Evolutionary conservation across 768 basidiomycete species (phyloP).

Genomic region (Rhizopogon sp.): DNA sequence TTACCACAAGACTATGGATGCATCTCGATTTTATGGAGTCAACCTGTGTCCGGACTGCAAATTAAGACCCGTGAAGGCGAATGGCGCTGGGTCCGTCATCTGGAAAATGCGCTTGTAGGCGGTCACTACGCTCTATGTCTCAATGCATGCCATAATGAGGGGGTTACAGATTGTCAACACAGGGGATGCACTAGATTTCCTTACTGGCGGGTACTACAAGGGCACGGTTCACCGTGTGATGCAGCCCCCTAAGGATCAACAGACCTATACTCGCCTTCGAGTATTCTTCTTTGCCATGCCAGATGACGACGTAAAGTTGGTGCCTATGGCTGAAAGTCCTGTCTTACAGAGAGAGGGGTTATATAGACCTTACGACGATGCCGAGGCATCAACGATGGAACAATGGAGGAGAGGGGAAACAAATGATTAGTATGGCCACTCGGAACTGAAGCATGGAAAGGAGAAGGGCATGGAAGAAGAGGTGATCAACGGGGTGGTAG

Average conservation of each 20-base stretch:
- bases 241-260: slow-evolving; percentile 53
- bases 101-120: slow-evolving; percentile 51
- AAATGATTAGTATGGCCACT: slow-evolving; percentile 41
- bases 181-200: slow-evolving; percentile 55
- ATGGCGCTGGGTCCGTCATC: slow-evolving; percentile 59
- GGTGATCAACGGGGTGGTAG: slow-evolving; percentile 45
- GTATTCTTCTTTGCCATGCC: slow-evolving; percentile 53
- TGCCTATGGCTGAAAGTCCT: slow-evolving; percentile 41
- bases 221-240: slow-evolving; percentile 59
- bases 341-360: slow-evolving; percentile 44
- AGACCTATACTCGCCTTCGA: slow-evolving; percentile 43
- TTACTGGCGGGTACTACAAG: slow-evolving; percentile 56
- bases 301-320: slow-evolving; percentile 44
- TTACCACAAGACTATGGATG: slow-evolving; percentile 41
- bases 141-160: background rate
- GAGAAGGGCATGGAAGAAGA: slow-evolving; percentile 51
- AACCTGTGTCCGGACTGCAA: slow-evolving; percentile 55
- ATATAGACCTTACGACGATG: slow-evolving; percentile 29
- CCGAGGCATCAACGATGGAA: slow-evolving; percentile 45
- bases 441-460: slow-evolving; percentile 32
- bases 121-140: too few species aligned
- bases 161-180: slow-evolving; percentile 49
- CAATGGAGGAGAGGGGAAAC: slow-evolving; percentile 49
- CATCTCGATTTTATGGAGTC: slow-evolving; percentile 55
- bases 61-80: slow-evolving; percentile 46